Base-by-base conservation (phyloP, 345 rosid genomes). In the Eucalyptus regnans region DNA sequence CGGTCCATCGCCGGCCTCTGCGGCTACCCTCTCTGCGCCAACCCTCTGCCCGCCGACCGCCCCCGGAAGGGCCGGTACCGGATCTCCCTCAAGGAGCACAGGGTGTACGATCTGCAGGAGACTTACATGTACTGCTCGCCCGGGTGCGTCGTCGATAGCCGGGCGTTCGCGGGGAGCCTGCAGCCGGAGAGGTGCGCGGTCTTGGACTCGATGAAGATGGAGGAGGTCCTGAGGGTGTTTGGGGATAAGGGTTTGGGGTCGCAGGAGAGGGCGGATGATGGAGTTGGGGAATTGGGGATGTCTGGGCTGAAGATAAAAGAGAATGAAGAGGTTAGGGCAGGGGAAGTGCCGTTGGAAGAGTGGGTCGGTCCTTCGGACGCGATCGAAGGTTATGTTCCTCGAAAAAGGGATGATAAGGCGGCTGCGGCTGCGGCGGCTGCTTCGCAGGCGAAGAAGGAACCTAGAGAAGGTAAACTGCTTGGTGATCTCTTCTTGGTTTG, bases 371-470 rank as follows among this genome's bases (percentile, higher is more conserved):
- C 97, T 54, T 94, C 97, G 22, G 91, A 93, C 92, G 97, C 99
- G 50, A 94, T 97, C 89, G 98, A 97, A 92, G 99, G 99, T 86
- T 96, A 96, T 92, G 95, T 96, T 90, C 99, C 98, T 8, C 90
- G 89, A 9, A 88, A 88, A 81, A 91, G 93, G 44, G 87, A 89
- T 27, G 76, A 79, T 41, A 76, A 20, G 84, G 48, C 29, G 29
- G 29, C 48, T 4, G 83, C 7, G 4, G 27, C 46, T 2, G 25
- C 27, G 15, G 46, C 81, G 8, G 27, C 48, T 4, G 8, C 84
- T 41, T 41, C 16, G 16, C 79, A 4, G 12, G 43, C 46, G 49
- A 46, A 76, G 87, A 23, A 92, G 79, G 86, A 87, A 66, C 88
- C 60, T n/a, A 90, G 91, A 87, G 66, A 87, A 81, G 96, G 96